A percentile compares a stretch with the other conserved stretches of the same genome.
phyloP scores from a whole-genome alignment of 2,329 filamentous ascomycete genomes.

The Arachnomyces sp. region DNA sequence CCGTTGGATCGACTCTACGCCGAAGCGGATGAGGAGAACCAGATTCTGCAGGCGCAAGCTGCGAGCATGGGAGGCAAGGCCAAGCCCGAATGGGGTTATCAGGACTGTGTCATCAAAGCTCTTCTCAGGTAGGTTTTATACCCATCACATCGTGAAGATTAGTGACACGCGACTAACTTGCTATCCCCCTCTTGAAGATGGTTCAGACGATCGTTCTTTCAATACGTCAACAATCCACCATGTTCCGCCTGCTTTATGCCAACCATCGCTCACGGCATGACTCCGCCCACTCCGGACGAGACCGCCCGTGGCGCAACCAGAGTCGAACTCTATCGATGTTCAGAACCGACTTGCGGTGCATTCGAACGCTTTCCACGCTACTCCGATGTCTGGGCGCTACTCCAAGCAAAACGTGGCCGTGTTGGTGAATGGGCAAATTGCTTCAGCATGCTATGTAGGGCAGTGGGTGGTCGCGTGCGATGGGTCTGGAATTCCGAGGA shows the following conservation, averaged over 20 bases:
- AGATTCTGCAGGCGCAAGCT: conserved; percentile 79
- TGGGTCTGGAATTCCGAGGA: conserved; percentile 99
- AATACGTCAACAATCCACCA: conserved; percentile 91
- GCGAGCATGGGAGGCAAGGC: conserved; percentile 74
- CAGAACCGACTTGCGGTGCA: conserved; percentile 62
- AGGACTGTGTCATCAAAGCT: conserved; percentile 89
- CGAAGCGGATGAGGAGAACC: conserved; percentile 87
- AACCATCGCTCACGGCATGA: conserved; percentile 75
- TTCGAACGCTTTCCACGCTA: conserved; percentile 91
- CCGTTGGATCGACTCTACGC: conserved; percentile 86
- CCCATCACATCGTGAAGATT: conserved; percentile 5
- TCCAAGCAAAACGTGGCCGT: conserved; percentile 79
- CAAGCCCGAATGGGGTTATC: conserved; percentile 89
- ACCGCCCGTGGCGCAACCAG: conserved; percentile 76
- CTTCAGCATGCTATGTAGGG: conserved; percentile 96
- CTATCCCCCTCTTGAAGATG: conserved; percentile 49
- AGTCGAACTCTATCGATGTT: conserved; percentile 88
- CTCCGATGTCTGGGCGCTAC: conserved; percentile 85
- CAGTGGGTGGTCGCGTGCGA: conserved; percentile 79
- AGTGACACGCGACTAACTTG: conserved; percentile 10
- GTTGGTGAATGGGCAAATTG: conserved; percentile 97
- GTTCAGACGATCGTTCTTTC: conserved; percentile 94
- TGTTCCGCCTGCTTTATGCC: conserved; percentile 76
- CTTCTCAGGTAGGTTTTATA: conserved; percentile 61
- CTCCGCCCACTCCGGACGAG: conserved; percentile 79